Conservation (phyloP, 495 filamentous ascomycete genomes). For the Glonium stellatum region DNA sequence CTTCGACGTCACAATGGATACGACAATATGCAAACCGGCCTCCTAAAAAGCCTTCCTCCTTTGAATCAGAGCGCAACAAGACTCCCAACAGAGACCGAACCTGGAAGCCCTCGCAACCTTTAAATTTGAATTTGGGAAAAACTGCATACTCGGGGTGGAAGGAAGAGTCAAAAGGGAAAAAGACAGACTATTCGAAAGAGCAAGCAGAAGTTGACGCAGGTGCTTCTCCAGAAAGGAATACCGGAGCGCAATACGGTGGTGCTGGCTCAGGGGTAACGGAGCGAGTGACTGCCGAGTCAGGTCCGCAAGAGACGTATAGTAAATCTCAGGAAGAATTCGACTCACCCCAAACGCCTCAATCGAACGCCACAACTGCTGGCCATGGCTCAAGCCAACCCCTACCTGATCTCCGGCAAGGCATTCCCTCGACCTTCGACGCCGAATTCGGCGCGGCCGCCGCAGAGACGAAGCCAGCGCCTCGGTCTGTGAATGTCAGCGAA, state of each 20-base stretch:
- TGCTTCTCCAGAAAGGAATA: slow-evolving; percentile 19
- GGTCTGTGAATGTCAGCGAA: slow-evolving; percentile 27
- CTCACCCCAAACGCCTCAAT: slow-evolving; percentile 6
- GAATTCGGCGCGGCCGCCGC: slow-evolving; percentile 49
- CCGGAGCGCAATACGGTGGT: neutral
- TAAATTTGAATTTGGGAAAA: slow-evolving; percentile 9
- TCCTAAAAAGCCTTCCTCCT: slow-evolving; percentile 37
- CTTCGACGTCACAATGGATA: slow-evolving; percentile 23
- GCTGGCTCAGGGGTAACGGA: slow-evolving; percentile 7
- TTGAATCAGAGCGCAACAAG: slow-evolving; percentile 29
- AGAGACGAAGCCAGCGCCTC: slow-evolving; percentile 5
- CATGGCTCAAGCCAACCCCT: slow-evolving; percentile 49
- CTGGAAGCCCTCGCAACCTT: slow-evolving; percentile 19
- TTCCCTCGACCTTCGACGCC: slow-evolving; percentile 71
- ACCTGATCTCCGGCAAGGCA: slow-evolving; percentile 83
- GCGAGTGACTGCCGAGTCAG: neutral
- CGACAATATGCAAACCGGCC: slow-evolving; percentile 43
- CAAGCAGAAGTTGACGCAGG: slow-evolving; percentile 19
- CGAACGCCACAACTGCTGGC: slow-evolving; percentile 12
- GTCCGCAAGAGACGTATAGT: slow-evolving; percentile 2
- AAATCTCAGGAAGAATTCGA: slow-evolving; percentile 17
- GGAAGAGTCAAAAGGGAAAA: neutral
- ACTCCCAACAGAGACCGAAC: slow-evolving; percentile 5
- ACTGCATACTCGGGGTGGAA: neutral
- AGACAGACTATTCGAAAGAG: slow-evolving; percentile 9